Conservation (phyloP, 108 stramenopile species). For the Cyclotella choctawhatcheeana region DNA sequence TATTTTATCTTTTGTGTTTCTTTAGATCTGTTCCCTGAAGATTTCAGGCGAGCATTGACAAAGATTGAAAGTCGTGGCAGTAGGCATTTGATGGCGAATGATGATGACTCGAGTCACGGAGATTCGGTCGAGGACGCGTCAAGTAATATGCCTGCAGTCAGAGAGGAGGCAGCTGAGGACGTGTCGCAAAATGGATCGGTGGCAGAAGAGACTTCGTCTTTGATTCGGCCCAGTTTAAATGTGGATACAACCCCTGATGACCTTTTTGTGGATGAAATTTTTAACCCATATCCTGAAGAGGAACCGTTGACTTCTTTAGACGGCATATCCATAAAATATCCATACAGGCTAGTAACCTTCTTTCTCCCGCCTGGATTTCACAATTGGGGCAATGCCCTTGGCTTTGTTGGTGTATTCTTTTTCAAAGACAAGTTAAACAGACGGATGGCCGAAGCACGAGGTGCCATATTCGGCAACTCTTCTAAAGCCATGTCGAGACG, state of each 20-base stretch:
- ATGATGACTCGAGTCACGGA: neutral
- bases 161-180: neutral
- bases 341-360: conserved; percentile 33
- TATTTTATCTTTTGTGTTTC: too few relatives aligned
- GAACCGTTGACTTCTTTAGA: neutral
- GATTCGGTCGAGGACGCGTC: neutral
- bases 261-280: too few relatives aligned
- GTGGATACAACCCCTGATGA: too few relatives aligned
- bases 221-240: too few relatives aligned
- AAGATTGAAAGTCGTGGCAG: neutral
- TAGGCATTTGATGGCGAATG: neutral
- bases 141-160: neutral
- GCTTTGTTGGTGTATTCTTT: conserved; percentile 24
- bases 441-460: neutral
- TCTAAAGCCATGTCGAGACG: neutral
- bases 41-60: conserved; percentile 1
- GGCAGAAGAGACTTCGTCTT: neutral
- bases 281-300: too few relatives aligned
- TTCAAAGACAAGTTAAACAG: neutral
- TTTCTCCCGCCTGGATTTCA: conserved; percentile 50
- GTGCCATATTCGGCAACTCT: conserved; percentile 1
- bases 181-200: neutral
- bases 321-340: conserved; percentile 10
- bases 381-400: conserved; percentile 27
- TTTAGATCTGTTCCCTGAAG: conserved; percentile 25